Evolutionary conservation across 495 filamentous ascomycete genomes (phyloP).

Genomic region (Penicillium nucicola): DNA sequence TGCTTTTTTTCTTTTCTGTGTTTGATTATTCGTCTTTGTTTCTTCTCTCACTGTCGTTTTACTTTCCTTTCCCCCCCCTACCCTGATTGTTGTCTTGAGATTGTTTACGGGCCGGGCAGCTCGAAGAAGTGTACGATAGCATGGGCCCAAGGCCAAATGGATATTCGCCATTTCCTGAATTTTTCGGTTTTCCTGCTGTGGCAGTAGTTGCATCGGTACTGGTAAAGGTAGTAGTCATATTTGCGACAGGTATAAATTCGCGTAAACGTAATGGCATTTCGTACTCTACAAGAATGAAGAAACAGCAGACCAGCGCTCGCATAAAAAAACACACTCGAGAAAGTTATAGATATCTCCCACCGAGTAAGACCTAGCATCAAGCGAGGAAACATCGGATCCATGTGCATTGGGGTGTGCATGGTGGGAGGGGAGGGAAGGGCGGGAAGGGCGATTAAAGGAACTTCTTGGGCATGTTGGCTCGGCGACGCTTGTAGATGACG

Average conservation of each 20-base stretch:
- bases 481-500: constrained; percentile 76
- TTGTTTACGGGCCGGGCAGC: background rate
- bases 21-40: background rate
- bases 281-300: constrained; percentile 20
- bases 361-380: too few relatives aligned
- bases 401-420: background rate
- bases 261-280: constrained; percentile 9
- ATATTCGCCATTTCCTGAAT: constrained; percentile 5
- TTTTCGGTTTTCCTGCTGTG: background rate
- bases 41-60: constrained; percentile 6
- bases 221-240: too few relatives aligned
- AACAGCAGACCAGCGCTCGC: constrained; percentile 7
- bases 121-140: constrained; percentile 20
- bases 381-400: too few relatives aligned
- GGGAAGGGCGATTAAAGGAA: constrained; percentile 60
- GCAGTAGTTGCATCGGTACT: background rate
- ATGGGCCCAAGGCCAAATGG: constrained; percentile 15
- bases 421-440: background rate
- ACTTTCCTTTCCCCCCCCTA: constrained; percentile 5
- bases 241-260: background rate
- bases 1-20: too few relatives aligned
- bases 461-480: constrained; percentile 80
- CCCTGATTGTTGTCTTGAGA: constrained; percentile 6
- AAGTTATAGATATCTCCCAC: background rate
- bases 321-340: background rate